phyloP scores from a whole-genome alignment of 495 filamentous ascomycete species.

The Penicillium dipodomyicola region DNA sequence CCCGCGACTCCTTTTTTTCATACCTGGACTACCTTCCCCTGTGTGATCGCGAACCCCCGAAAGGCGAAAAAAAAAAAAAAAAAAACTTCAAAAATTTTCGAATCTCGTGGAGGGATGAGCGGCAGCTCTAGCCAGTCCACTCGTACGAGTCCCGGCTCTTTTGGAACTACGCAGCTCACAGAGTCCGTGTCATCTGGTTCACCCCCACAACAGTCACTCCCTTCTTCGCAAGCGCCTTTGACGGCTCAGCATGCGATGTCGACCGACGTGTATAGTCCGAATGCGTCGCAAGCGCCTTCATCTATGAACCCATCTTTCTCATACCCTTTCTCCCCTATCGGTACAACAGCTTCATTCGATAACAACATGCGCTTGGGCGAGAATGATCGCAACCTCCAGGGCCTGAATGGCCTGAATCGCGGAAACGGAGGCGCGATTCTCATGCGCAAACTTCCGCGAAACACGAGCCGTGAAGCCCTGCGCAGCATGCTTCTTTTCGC shows the following conservation, averaged over 20 bases:
- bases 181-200: constrained; percentile 49
- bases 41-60: constrained; percentile 22
- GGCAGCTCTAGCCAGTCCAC: constrained; percentile 49
- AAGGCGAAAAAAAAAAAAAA: constrained; percentile 29
- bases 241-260: constrained; percentile 53
- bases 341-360: constrained; percentile 44
- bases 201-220: constrained; percentile 41
- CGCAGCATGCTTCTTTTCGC: constrained; percentile 83
- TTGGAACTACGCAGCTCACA: constrained; percentile 46
- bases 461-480: constrained; percentile 68
- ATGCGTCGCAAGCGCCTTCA: constrained; percentile 43
- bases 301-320: constrained; percentile 41
- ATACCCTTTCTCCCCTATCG: constrained; percentile 47
- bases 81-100: constrained; percentile 13
- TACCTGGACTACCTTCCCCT: neutral
- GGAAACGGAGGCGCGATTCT: constrained; percentile 52
- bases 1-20: constrained; percentile 21
- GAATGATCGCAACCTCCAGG: constrained; percentile 44
- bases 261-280: constrained; percentile 49
- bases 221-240: constrained; percentile 41
- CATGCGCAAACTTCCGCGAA: constrained; percentile 74
- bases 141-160: constrained; percentile 50
- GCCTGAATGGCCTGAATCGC: constrained; percentile 47
- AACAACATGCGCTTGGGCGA: constrained; percentile 51
- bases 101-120: constrained; percentile 45